Base-by-base conservation (phyloP, 2,329 filamentous ascomycete genomes). In the Laburnicola sp. region DNA sequence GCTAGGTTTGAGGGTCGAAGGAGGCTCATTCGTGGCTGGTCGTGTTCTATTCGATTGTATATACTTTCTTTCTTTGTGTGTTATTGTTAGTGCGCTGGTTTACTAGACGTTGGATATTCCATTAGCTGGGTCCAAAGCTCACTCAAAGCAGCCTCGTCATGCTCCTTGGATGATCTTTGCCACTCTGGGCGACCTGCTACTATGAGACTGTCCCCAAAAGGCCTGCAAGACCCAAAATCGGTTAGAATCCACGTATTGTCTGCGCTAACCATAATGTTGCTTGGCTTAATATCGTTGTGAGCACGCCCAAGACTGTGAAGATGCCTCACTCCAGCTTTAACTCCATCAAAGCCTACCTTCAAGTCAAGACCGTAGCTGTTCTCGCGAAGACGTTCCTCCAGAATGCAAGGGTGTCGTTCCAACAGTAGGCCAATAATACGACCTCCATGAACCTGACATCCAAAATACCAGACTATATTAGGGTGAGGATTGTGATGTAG, bases 281-380 rank as follows among this genome's bases (percentile, higher is more conserved):
- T 52, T 6, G 68, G 63, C 45, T 68, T 70, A 31, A 74, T 65
- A 40, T 71, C 66, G 51, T 74, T 74, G 49, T 74, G 69, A 23
- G 70, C 61, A 40, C 65, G 39, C 0, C 68, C 70, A 31, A 54
- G 51, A 43, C 34, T 31, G 32, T 54, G 49, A 25, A 54, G 51
- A 38, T 54, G 39, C 23, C 4, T 48, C 30, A 54, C 44, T 16
- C 16, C 16, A 16, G 16, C 16, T 16, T 16, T 16, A 16, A 16
- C 16, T 16, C 16, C 31, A 39, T 46, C 27, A 45, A 50, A 45
- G 42, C 32, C 30, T 37, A 26, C n/a, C 22, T 47, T 28, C 11
- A 51, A 40, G 44, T 51, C 30, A 21, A 51, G 22, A 41, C n/a
- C 30, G 30, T 32, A 32, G 7, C 7, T 32, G 30, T 32, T 16